Evolutionary conservation across 2,329 filamentous ascomycete genomes (phyloP).

Genomic region (Xylogone sp.): DNA sequence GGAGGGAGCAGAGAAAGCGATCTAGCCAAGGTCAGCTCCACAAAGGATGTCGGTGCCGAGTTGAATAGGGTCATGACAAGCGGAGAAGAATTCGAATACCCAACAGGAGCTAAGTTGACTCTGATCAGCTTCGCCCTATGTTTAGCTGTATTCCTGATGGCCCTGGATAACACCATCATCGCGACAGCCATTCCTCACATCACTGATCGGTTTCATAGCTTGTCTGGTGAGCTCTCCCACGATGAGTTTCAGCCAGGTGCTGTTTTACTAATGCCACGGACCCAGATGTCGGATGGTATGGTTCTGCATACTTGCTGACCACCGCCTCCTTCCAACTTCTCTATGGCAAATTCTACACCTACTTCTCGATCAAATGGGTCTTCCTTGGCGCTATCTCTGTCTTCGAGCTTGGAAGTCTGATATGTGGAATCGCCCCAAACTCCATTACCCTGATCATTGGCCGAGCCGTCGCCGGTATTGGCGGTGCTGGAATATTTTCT

Average conservation of each 20-base stretch:
- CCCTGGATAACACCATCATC: conserved; percentile 40
- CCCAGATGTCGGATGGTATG: conserved; percentile 27
- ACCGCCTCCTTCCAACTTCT: conserved; percentile 23
- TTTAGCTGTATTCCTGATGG: conserved; percentile 35
- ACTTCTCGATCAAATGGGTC: conserved; percentile 17
- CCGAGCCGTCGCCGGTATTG: conserved; percentile 48
- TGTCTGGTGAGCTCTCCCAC: too few relatives aligned
- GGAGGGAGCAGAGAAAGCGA: too few relatives aligned
- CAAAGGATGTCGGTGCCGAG: too few relatives aligned
- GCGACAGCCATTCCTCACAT: conserved; percentile 50
- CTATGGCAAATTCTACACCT: conserved; percentile 16
- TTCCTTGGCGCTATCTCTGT: conserved; percentile 24
- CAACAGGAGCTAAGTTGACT: too few relatives aligned
- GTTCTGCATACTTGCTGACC: conserved; percentile 33
- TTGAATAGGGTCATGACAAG: too few relatives aligned
- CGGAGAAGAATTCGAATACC: too few relatives aligned
- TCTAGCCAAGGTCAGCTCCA: too few relatives aligned
- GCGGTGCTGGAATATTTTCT: conserved; percentile 45
- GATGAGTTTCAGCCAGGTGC: too few relatives aligned
- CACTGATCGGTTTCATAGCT: conserved; percentile 24
- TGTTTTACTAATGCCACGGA: too few relatives aligned
- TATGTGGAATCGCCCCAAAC: conserved; percentile 47
- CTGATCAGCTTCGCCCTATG: too few relatives aligned
- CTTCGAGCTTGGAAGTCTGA: conserved; percentile 51
- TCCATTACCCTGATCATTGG: conserved; percentile 51